A percentile compares a stretch with the other conserved stretches of the same genome.
Evolutionary conservation across 352 stramenopile species (phyloP).

Genomic region (Bremia lactucae): DNA sequence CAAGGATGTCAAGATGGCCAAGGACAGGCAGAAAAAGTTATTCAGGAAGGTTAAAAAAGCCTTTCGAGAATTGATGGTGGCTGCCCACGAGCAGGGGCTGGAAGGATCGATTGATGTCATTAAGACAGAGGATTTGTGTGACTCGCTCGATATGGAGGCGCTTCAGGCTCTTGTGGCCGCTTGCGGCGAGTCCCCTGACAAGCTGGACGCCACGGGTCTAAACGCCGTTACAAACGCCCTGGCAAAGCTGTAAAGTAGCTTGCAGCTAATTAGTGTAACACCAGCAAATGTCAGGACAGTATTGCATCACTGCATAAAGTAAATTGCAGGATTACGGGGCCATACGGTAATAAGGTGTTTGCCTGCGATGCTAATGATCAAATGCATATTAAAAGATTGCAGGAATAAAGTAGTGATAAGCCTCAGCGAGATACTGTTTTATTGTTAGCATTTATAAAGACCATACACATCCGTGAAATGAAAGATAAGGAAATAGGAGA

Average conservation of each 20-base stretch:
- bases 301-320: too few relatives aligned
- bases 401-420: too few relatives aligned
- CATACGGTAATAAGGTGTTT: too few relatives aligned
- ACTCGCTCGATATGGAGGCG: conserved; percentile 56
- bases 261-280: conserved; percentile 1
- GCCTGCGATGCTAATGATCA: too few relatives aligned
- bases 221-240: conserved; percentile 36
- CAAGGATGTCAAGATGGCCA: conserved; percentile 62
- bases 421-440: too few relatives aligned
- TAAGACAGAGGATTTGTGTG: conserved; percentile 71
- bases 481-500: too few relatives aligned
- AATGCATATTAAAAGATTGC: too few relatives aligned
- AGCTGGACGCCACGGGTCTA: conserved; percentile 45
- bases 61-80: conserved; percentile 70
- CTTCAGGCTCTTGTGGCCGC: conserved; percentile 56
- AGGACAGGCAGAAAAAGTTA: conserved; percentile 81
- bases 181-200: conserved; percentile 37
- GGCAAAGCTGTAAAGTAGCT: conserved; percentile 29
- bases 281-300: conserved; percentile 9
- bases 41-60: conserved; percentile 79
- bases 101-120: conserved; percentile 52
- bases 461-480: too few relatives aligned
- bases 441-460: too few relatives aligned
- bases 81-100: conserved; percentile 43
- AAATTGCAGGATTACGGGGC: too few relatives aligned